Base-by-base conservation (phyloP, 1,284 basidiomycete species). In the Ganoderma multipileum region DNA sequence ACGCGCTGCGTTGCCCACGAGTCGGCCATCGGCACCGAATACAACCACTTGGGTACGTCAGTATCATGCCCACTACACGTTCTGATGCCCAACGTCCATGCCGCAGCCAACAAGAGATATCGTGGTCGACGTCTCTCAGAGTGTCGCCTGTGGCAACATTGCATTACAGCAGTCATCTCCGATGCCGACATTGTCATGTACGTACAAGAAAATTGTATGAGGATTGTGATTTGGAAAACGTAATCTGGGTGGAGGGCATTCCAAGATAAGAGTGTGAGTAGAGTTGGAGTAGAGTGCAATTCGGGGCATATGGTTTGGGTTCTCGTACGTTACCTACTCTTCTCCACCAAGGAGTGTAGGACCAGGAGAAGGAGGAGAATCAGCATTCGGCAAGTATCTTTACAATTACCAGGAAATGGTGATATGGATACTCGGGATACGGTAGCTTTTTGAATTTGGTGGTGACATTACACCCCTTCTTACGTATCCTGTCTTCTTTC, bases 21-120 rank as follows among this genome's bases (percentile, higher is more conserved):
- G 39, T 57, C 38, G 52, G 58, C 28, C 47, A 28, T 62, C 64
- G 68, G 68, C 64, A 63, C 68, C 68, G 68, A 69, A 55, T 59
- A 59, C 52, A 38, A 26, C 65, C 38, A 16, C 26, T 26, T 57
- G 12, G 50, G 38, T 54, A 66, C 26, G 42, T 61, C 50, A 28
- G 42, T 64, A 30, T 36, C 55, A 52, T 5, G 44, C 39, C 20
- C 39, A 18, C 30, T 47, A 50, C 52, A n/a, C n/a, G 28, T 52
- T 52, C 23, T 4, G 12, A 52, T 20, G 36, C 42, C 42, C 12
- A 16, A 52, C 8, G 26, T 60, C 39, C 12, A 39, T 41, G 58
- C 38, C 39, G 58, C 39, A 41, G 58, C 39, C 33, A 14, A 18
- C 20, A 30, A 36, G 54, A 52, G 26, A 23, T 63, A 41, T 47